phyloP scores from a whole-genome alignment of 1,284 basidiomycete genomes.

The Neolentinus lepideus region DNA sequence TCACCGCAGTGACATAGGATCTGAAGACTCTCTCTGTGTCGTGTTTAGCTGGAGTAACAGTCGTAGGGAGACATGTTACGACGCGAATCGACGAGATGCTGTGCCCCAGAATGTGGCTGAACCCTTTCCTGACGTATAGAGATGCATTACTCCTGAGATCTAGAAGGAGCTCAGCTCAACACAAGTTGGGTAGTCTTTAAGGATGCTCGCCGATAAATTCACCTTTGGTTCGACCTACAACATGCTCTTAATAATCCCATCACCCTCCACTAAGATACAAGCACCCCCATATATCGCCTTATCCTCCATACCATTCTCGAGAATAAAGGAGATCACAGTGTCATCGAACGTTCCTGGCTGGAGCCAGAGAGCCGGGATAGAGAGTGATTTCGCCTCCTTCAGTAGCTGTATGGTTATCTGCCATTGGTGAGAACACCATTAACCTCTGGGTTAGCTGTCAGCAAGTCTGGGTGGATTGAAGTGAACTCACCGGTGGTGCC shows the following conservation, averaged over 20 bases:
- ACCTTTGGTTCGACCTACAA: neutral
- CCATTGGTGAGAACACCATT: conserved; percentile 4
- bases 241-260: conserved; percentile 34
- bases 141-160: too few relatives aligned
- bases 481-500: conserved; percentile 46
- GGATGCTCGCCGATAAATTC: neutral
- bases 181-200: too few relatives aligned
- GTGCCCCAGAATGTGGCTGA: too few relatives aligned
- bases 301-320: conserved; percentile 46
- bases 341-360: conserved; percentile 79
- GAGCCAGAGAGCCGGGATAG: conserved; percentile 71
- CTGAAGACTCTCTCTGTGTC: too few relatives aligned
- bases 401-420: conserved; percentile 64
- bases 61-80: too few relatives aligned
- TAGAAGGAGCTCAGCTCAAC: too few relatives aligned
- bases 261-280: conserved; percentile 70
- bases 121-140: too few relatives aligned
- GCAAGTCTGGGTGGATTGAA: neutral
- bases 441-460: neutral
- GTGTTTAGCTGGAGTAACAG: too few relatives aligned
- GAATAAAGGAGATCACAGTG: conserved; percentile 41
- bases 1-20: too few relatives aligned
- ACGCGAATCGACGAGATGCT: too few relatives aligned
- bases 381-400: conserved; percentile 53
- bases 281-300: conserved; percentile 69